Percentiles rank a stretch among this genome's conserved stretches.
phyloP scores from a whole-genome alignment of 2,329 filamentous ascomycete species.

The Aspergillus sp. region DNA sequence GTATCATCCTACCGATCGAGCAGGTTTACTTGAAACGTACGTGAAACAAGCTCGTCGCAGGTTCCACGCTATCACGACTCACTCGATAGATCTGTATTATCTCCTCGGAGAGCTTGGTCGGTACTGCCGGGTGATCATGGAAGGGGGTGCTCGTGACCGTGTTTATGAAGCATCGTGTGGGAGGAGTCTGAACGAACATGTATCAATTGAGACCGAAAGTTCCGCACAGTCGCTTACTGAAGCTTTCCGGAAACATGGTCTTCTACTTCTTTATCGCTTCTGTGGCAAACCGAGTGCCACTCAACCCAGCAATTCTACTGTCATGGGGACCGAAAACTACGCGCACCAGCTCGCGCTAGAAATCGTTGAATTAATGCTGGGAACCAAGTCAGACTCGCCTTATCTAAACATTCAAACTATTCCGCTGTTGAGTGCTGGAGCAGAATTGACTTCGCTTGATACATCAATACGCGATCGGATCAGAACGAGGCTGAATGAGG shows the following conservation, averaged over 20 bases:
- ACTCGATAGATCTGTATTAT: slow-evolving; percentile 1
- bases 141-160: not conserved
- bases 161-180: not conserved
- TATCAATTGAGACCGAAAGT: not conserved
- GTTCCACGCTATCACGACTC: not conserved
- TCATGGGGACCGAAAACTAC: not conserved
- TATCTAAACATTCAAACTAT: not conserved
- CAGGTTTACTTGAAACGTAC: not conserved
- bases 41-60: not conserved
- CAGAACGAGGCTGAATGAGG: not conserved
- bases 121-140: not conserved
- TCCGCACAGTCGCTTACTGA: not conserved
- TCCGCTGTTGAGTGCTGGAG: not conserved
- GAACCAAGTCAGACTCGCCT: not conserved
- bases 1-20: not conserved
- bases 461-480: not conserved
- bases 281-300: not conserved
- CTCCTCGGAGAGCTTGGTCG: not conserved
- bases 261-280: slow-evolving; percentile 4
- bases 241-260: slow-evolving; percentile 3
- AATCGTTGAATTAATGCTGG: not conserved
- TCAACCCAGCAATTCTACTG: not conserved
- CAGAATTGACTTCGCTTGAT: not conserved
- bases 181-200: not conserved
- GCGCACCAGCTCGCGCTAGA: not conserved